Percentiles rank a stretch among this genome's conserved stretches.
Conservation (phyloP, 2,329 filamentous ascomycete genomes). For the Penicillium sclerotigenum region DNA sequence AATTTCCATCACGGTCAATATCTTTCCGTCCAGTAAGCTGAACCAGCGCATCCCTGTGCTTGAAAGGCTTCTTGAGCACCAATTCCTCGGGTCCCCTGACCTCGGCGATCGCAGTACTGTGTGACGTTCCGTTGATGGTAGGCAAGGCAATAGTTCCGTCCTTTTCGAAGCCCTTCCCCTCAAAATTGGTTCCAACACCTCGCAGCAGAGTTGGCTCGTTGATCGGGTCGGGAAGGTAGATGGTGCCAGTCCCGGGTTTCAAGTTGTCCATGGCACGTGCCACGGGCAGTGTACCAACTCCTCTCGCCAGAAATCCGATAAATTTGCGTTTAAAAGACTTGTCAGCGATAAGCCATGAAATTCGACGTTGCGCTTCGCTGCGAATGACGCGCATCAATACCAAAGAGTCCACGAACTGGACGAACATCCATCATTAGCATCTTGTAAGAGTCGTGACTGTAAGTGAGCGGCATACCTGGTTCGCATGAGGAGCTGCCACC, state of each 20-base stretch:
- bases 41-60: conserved; percentile 67
- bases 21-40: conserved; percentile 81
- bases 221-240: conserved; percentile 86
- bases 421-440: conserved; percentile 8
- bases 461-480: conserved; percentile 62
- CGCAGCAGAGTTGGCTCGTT: conserved; percentile 78
- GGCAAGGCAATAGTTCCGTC: conserved; percentile 86
- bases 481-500: conserved; percentile 94
- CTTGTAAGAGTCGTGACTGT: neutral
- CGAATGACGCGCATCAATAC: conserved; percentile 89
- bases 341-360: conserved; percentile 89
- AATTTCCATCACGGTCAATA: conserved; percentile 63
- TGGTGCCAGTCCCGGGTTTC: conserved; percentile 71
- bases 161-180: conserved; percentile 64
- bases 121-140: conserved; percentile 73
- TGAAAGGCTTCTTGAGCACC: conserved; percentile 82
- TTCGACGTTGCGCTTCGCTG: conserved; percentile 79
- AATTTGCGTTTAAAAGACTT: conserved; percentile 90
- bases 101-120: conserved; percentile 79
- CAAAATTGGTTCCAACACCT: conserved; percentile 79
- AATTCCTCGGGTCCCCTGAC: conserved; percentile 78
- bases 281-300: conserved; percentile 88
- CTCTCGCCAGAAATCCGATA: conserved; percentile 79
- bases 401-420: conserved; percentile 87
- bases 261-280: conserved; percentile 86